Evolutionary conservation across 2,329 filamentous ascomycete species (phyloP).

Genomic region (Curvularia hawaiiensis): DNA sequence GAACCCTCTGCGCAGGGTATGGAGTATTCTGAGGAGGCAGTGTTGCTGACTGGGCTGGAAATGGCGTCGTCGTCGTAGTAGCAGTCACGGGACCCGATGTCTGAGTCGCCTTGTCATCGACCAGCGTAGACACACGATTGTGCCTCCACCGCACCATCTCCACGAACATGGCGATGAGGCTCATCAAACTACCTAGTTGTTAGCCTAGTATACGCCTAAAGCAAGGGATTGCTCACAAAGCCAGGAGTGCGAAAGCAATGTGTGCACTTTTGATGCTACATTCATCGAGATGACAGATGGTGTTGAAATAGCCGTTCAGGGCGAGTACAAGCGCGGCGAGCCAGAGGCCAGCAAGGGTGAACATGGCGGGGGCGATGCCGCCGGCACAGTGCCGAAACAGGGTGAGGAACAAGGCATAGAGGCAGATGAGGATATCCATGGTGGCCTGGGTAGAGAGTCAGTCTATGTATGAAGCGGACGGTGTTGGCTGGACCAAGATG

Average conservation of each 20-base stretch:
- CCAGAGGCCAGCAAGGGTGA: neutral
- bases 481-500: neutral
- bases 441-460: neutral
- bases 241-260: neutral
- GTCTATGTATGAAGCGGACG: too few relatives aligned
- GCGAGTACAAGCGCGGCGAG: neutral
- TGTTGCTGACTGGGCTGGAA: too few relatives aligned
- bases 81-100: neutral
- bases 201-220: neutral
- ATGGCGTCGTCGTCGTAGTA: too few relatives aligned
- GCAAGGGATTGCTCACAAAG: neutral
- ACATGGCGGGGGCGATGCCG: neutral
- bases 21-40: too few relatives aligned
- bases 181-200: neutral
- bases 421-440: neutral
- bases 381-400: neutral
- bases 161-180: neutral
- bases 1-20: neutral
- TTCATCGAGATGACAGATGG: neutral
- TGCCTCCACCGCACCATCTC: neutral
- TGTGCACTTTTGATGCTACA: neutral
- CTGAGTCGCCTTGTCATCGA: neutral
- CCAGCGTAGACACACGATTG: too few relatives aligned
- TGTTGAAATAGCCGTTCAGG: neutral
- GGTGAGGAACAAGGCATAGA: neutral